Conservation (phyloP, 2,329 filamentous ascomycete genomes). For the Penicillium decumbens region DNA sequence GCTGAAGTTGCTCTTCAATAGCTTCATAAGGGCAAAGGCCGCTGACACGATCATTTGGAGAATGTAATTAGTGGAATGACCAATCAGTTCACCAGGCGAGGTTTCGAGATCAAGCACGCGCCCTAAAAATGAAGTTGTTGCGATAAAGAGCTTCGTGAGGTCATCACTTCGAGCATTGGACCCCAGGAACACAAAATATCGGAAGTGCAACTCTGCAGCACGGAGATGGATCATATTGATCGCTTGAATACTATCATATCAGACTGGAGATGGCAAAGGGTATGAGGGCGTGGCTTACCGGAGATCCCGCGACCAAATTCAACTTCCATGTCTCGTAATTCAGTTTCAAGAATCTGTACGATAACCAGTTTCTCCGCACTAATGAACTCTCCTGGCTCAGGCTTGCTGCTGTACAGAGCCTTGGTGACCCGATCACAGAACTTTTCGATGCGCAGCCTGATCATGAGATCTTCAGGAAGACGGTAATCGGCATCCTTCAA, state of each 20-base stretch:
- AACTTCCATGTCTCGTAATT: conserved; percentile 50
- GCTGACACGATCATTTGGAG: conserved; percentile 62
- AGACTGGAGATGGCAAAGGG: background rate
- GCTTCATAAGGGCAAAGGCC: conserved; percentile 59
- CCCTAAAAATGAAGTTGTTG: conserved; percentile 45
- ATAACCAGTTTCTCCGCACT: conserved; percentile 42
- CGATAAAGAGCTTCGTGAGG: conserved; percentile 41
- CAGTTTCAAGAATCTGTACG: conserved; percentile 42
- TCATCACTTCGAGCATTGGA: conserved; percentile 43
- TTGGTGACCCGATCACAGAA: conserved; percentile 57
- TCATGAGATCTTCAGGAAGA: conserved; percentile 48
- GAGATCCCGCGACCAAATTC: conserved; percentile 43
- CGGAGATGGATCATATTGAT: conserved; percentile 47
- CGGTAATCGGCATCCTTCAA: conserved; percentile 43
- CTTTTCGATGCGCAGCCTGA: conserved; percentile 53
- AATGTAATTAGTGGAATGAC: conserved; percentile 57
- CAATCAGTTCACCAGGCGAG: conserved; percentile 46
- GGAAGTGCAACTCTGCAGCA: conserved; percentile 43
- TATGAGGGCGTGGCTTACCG: conserved; percentile 17
- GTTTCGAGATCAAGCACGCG: conserved; percentile 43
- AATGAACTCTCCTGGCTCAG: conserved; percentile 49
- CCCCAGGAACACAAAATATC: conserved; percentile 46
- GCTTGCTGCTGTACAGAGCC: conserved; percentile 52
- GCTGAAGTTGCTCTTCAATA: conserved; percentile 60
- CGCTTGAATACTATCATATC: conserved; percentile 23